Conservation (phyloP, 129 eudicot genomes). For the Lonicera japonica region DNA sequence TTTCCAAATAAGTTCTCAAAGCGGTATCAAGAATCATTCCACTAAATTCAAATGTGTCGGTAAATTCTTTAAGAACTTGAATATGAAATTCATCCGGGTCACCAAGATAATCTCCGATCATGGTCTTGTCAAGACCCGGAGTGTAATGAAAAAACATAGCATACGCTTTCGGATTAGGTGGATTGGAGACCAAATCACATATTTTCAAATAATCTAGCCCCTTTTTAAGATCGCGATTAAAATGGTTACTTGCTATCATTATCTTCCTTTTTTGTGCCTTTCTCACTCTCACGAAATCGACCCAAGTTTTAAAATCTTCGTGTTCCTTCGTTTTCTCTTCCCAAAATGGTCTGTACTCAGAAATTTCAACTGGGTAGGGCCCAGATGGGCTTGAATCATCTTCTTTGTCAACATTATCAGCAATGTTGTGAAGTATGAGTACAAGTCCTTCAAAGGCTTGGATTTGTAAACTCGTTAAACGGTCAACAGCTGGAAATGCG, state of each 20-base stretch:
- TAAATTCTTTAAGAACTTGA: slow-evolving; percentile 45
- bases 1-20: slow-evolving; percentile 36
- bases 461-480: slow-evolving; percentile 34
- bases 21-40: slow-evolving; percentile 74
- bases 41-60: slow-evolving; percentile 36
- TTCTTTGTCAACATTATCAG: slow-evolving; percentile 42
- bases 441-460: slow-evolving; percentile 47
- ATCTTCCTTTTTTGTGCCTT: slow-evolving; percentile 65
- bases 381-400: slow-evolving; percentile 37
- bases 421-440: slow-evolving; percentile 34
- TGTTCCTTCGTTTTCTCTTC: slow-evolving; percentile 28
- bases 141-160: slow-evolving; percentile 56
- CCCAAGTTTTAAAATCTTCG: slow-evolving; percentile 26
- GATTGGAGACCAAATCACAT: slow-evolving; percentile 26
- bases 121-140: slow-evolving; percentile 66
- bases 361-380: slow-evolving; percentile 38
- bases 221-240: slow-evolving; percentile 37
- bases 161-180: slow-evolving; percentile 40
- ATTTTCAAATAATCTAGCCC: slow-evolving; percentile 37
- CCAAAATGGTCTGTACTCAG: slow-evolving; percentile 41
- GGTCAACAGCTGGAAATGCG: slow-evolving; percentile 36
- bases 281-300: slow-evolving; percentile 28
- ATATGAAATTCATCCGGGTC: slow-evolving; percentile 43
- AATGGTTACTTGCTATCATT: slow-evolving; percentile 43
- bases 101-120: slow-evolving; percentile 46